These are phyloP conservation scores for Colletotrichum sp. DNA, from an alignment of 2,329 filamentous ascomycete species.

Conservation along the genomic window DNA sequence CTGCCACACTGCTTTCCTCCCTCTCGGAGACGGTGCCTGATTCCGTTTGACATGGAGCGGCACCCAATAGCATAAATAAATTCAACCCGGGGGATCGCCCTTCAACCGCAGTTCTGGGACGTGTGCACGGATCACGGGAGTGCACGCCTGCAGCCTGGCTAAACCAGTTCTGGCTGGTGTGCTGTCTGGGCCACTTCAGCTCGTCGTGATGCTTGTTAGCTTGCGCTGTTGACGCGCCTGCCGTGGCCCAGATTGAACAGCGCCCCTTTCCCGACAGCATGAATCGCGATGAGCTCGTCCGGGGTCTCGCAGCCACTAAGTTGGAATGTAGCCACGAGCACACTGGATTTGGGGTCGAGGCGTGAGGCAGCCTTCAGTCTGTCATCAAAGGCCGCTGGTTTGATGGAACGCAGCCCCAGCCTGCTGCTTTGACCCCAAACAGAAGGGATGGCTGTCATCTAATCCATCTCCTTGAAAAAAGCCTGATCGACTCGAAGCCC, in stretches of 20 bases:
- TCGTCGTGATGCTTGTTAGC: neutral
- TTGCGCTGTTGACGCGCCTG: neutral
- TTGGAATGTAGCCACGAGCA: neutral
- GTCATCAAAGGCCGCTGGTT: neutral
- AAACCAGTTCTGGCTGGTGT: constrained; percentile 9
- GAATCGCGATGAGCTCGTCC: constrained; percentile 1
- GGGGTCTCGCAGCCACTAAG: neutral
- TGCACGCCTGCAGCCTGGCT: constrained; percentile 3
- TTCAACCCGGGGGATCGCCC: constrained; percentile 20
- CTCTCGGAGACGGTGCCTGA: neutral
- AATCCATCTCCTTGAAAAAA: neutral
- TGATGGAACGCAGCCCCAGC: neutral
- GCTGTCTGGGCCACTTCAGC: constrained; percentile 6
- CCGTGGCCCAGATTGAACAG: neutral
- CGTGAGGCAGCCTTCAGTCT: neutral
- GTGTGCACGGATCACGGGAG: constrained; percentile 10
- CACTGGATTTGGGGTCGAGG: neutral
- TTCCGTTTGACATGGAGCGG: neutral
- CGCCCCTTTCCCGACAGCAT: constrained; percentile 12
- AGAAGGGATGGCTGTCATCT: neutral
- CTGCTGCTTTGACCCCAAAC: neutral
- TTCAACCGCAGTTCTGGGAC: constrained; percentile 21
- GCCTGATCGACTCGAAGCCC: neutral
- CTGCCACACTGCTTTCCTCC: neutral
- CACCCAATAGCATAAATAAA: neutral